Conservation (phyloP, 495 filamentous ascomycete species). For the Elaphomyces granulatus region DNA sequence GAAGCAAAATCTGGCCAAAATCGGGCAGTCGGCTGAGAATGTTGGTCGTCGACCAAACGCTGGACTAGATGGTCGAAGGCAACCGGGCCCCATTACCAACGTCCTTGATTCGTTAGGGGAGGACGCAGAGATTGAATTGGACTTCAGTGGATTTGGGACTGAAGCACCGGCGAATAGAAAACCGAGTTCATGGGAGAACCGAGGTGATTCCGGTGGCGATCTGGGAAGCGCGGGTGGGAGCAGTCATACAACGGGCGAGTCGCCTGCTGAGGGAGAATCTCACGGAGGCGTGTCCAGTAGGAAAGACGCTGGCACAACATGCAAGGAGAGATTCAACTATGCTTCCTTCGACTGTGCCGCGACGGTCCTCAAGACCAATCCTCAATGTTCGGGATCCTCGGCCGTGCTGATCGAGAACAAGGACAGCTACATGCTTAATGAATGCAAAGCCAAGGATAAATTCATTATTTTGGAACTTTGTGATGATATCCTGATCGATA, state of each 20-base stretch:
- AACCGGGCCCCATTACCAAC: slow-evolving; percentile 44
- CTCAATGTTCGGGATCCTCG: slow-evolving; percentile 66
- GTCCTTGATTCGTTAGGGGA: slow-evolving; percentile 67
- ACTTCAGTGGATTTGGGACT: slow-evolving; percentile 60
- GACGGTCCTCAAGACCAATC: slow-evolving; percentile 80
- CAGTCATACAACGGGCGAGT: slow-evolving; percentile 12
- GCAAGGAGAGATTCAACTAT: slow-evolving; percentile 91
- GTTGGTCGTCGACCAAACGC: slow-evolving; percentile 36
- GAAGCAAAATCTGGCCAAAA: slow-evolving; percentile 77
- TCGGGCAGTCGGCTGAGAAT: slow-evolving; percentile 68
- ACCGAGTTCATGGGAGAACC: slow-evolving; percentile 22
- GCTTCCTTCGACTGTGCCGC: slow-evolving; percentile 94
- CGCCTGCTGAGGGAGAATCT: slow-evolving; percentile 17
- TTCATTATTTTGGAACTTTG: slow-evolving; percentile 82
- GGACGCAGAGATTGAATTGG: slow-evolving; percentile 78
- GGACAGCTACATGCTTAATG: slow-evolving; percentile 95
- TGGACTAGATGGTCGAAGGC: slow-evolving; percentile 27
- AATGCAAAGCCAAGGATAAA: slow-evolving; percentile 77
- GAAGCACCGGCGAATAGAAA: slow-evolving; percentile 24
- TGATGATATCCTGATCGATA: slow-evolving; percentile 92
- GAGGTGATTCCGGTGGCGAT: slow-evolving; percentile 16
- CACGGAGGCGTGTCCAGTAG: slow-evolving; percentile 36
- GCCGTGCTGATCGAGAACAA: slow-evolving; percentile 90
- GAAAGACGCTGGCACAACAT: slow-evolving; percentile 90
- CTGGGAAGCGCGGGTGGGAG: slow-evolving; percentile 12